Evolutionary conservation across 2,329 filamentous ascomycete species (phyloP), one percentile per base, ranked within the genome.

Genomic region (Albophoma yamanashiensis): DNA sequence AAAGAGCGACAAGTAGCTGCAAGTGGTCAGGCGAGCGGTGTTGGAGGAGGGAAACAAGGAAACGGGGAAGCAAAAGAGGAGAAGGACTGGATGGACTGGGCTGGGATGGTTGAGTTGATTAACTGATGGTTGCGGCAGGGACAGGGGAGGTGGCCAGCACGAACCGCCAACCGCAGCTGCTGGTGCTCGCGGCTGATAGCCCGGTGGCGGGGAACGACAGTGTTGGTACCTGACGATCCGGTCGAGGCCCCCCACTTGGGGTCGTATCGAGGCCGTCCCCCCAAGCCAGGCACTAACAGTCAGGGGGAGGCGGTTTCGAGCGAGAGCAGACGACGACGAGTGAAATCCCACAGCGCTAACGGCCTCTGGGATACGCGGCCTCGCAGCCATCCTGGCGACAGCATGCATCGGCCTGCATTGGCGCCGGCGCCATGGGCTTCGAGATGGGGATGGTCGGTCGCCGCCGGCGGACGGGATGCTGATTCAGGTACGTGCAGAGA

Each of bases 21-120:
- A 39, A 15, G 27, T 31, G n/a, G 38, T 42, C 36, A 11, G 38
- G 38, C 15, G 55, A 42, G 38, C 50, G 20, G 47, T 34, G 47
- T 39, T 53, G 59, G 58, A 60, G 53, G 45, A 59, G 56, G 42
- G 50, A 52, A 52, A 40, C 27, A 57, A 42, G 42, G 50, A 52
- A 52, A 40, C 27, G 58, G 38, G 7, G 12, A 36, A 45, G 27
- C 36, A 22, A 31, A 52, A 22, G 53, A 47, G 25, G 36, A 56
- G 50, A 22, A 40, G 40, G 42, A 50, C 5, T 5, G 22, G 43
- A 25, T 14, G 34, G 43, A 22, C 2, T 27, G 3, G 50, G 27
- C 1, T 27, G 25, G 47, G 27, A 52, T 34, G 47, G 45, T 27
- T 52, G 47, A 25, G 27, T 34, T n/a, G 47, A 36, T 36, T 53